Evolutionary conservation across 805 yeast genomes (phyloP).

Genomic region (Metschnikowia picachoensis): DNA sequence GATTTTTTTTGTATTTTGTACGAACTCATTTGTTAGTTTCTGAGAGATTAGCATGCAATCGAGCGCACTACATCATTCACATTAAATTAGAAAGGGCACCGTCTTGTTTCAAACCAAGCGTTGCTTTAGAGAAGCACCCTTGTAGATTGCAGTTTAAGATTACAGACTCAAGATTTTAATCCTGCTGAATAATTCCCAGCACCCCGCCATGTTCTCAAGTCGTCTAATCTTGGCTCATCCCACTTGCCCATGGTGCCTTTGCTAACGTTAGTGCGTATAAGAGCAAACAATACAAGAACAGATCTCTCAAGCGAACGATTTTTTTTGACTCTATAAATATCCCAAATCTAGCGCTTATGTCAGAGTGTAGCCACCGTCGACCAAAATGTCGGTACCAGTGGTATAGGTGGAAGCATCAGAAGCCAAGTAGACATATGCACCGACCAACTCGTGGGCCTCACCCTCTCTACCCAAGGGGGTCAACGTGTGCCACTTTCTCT

Average conservation of each 20-base stretch:
- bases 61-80: no score
- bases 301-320: background rate
- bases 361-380: constrained; percentile 45
- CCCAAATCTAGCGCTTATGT: constrained; percentile 10
- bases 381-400: constrained; percentile 43
- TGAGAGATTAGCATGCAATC: no score
- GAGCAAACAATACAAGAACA: no score
- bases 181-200: no score
- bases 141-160: no score
- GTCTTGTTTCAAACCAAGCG: no score
- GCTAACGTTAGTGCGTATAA: background rate
- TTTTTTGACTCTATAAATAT: background rate
- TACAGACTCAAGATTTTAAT: no score
- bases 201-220: no score
- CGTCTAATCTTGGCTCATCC: background rate
- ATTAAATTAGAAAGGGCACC: no score
- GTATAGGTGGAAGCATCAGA: constrained; percentile 42
- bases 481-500: constrained; percentile 36
- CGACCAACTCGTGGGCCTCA: constrained; percentile 41
- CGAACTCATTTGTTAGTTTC: no score
- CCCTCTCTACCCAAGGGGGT: constrained; percentile 48
- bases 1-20: no score
- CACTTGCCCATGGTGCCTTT: background rate
- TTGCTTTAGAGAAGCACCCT: no score
- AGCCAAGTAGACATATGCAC: constrained; percentile 44